phyloP scores from a whole-genome alignment of 2,329 filamentous ascomycete species.

The Acrodontium crateriforme region DNA sequence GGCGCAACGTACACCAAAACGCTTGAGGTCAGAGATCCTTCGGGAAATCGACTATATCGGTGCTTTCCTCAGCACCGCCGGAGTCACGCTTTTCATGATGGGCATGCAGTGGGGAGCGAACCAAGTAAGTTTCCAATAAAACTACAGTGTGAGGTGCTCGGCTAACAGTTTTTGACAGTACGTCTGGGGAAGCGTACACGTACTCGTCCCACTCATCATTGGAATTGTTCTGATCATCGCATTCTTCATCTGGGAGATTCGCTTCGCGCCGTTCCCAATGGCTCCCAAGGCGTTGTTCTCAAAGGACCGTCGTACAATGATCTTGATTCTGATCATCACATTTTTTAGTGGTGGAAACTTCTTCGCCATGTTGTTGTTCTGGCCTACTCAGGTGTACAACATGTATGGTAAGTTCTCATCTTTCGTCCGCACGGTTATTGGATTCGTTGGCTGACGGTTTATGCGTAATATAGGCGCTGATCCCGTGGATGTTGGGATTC shows the following conservation, averaged over 20 bases:
- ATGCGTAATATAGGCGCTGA: constrained; percentile 31
- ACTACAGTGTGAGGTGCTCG: neutral
- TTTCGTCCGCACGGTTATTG: too few relatives aligned
- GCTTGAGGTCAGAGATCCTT: constrained; percentile 30
- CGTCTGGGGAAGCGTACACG: constrained; percentile 19
- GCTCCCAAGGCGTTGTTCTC: constrained; percentile 17
- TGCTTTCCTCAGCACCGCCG: constrained; percentile 36
- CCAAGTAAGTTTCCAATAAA: constrained; percentile 6
- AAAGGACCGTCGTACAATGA: constrained; percentile 23
- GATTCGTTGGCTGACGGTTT: neutral
- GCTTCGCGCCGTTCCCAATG: constrained; percentile 21
- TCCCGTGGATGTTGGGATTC: constrained; percentile 48
- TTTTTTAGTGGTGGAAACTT: constrained; percentile 28
- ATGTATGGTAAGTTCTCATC: constrained; percentile 36
- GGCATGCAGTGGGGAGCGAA: constrained; percentile 23
- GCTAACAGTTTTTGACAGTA: constrained; percentile 12
- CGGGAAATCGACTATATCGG: constrained; percentile 38
- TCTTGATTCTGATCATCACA: constrained; percentile 25
- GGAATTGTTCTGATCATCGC: constrained; percentile 18
- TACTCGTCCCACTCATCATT: constrained; percentile 21
- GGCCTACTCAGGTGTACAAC: constrained; percentile 51
- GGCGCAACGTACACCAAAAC: constrained; percentile 27
- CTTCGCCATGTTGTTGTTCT: constrained; percentile 38
- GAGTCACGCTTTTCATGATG: constrained; percentile 38
- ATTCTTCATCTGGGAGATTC: constrained; percentile 22